A percentile compares a stretch with the other conserved stretches of the same genome.
These are phyloP conservation scores for Stylonectria norvegica DNA, from an alignment of 2,329 filamentous ascomycete genomes.

Conservation along the genomic window DNA sequence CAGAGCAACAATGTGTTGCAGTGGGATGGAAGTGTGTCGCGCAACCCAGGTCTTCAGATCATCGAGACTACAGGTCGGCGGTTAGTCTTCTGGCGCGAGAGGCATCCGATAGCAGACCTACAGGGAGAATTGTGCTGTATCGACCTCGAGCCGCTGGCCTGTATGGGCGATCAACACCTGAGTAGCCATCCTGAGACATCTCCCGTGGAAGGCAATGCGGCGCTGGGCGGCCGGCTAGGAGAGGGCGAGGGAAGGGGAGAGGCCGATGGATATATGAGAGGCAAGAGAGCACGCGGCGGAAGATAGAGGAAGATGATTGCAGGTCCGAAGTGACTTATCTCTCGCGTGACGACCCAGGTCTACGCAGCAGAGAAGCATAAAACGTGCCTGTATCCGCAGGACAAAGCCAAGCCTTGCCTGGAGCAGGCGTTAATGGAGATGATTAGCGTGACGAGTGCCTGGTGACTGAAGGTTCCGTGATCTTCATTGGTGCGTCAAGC, in stretches of 20 bases:
- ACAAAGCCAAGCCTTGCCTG: background rate
- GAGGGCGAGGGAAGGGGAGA: slow-evolving; percentile 5
- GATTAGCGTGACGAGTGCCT: slow-evolving; percentile 31
- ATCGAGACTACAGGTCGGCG: slow-evolving; percentile 62
- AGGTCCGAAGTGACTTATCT: slow-evolving; percentile 12
- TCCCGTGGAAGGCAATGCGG: slow-evolving; percentile 33
- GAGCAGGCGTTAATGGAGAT: background rate
- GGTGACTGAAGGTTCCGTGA: slow-evolving; percentile 25
- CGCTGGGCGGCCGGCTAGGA: slow-evolving; percentile 22
- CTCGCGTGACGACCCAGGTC: slow-evolving; percentile 23
- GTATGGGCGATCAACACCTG: slow-evolving; percentile 90
- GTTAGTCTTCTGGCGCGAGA: slow-evolving; percentile 11
- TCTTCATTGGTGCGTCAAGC: slow-evolving; percentile 16
- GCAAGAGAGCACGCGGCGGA: background rate
- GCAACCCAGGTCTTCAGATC: slow-evolving; percentile 80
- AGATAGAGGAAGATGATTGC: background rate
- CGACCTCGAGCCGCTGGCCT: slow-evolving; percentile 78
- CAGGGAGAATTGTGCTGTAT: slow-evolving; percentile 72
- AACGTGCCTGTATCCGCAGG: too few relatives aligned
- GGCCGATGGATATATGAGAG: slow-evolving; percentile 15
- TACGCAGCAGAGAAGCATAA: too few relatives aligned
- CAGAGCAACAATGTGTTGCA: slow-evolving; percentile 80
- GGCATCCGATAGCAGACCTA: slow-evolving; percentile 34
- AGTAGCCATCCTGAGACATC: slow-evolving; percentile 73
- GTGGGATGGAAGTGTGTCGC: slow-evolving; percentile 67